Base-by-base conservation (phyloP, 2,329 filamentous ascomycete species). In the Pyrenochaeta sp. region DNA sequence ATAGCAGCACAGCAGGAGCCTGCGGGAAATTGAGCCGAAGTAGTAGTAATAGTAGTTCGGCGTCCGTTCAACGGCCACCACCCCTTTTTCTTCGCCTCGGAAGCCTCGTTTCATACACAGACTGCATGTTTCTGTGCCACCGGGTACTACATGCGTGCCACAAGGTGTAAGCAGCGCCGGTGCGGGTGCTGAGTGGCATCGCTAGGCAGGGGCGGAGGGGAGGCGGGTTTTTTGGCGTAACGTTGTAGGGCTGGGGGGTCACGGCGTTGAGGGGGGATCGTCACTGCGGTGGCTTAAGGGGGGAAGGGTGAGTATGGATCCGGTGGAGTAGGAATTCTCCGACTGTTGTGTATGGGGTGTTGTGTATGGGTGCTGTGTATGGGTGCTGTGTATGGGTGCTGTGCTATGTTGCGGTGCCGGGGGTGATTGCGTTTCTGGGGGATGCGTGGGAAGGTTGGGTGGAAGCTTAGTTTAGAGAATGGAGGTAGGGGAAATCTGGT, bases 271-370 rank as follows among this genome's bases (percentile, higher is more conserved):
- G 31, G 42, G 20, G 31, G 42, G 47, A 44, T 30, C 18, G 32
- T 18, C 27, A 49, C 45, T 9, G 40, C 45, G 42, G 42, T 21
- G 47, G 42, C 12, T 9, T 33, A 12, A 27, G 27, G 27, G 15
- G 43, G 20, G 32, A 12, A 27, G 27, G 27, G 15, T 43, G 20
- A 27, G 45, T 9, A 27, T 27, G 23, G 23, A 4, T 36, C 59
- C 58, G 55, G 45, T 27, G 46, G 21, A 54, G 31, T 66, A 63
- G 64, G 56, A 61, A 67, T 66, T 67, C 64, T 67, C 64, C 64
- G 64, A 66, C 54, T 46, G 53, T 56, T 61, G 33, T 54, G 42
- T 23, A 17, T 23, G 27, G 27, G 20, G 27, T 42, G 36, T 43
- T 29, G 15, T 49, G 20, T 29, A 18, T 10, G 15, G 31, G 9